These are phyloP conservation scores for Triticum turgidum DNA, from an alignment of 176 grass and related monocot genomes.

Conservation along the genomic window DNA sequence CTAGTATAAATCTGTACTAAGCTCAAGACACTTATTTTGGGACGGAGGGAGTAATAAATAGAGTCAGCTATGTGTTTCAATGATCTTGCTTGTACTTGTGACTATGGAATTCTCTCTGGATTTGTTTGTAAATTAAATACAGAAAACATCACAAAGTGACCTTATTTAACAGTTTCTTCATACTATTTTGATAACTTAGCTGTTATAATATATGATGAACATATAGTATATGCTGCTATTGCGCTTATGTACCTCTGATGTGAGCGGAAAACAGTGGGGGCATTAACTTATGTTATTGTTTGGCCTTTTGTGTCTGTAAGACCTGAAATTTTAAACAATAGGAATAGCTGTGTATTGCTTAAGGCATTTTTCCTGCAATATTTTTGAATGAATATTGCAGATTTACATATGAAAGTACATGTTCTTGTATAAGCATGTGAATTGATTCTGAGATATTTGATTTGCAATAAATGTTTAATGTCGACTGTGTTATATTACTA, in stretches of 20 bases:
- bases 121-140: neutral
- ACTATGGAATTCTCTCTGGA: neutral
- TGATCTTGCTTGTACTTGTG: neutral
- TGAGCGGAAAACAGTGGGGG: neutral
- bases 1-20: too few relatives aligned
- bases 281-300: neutral
- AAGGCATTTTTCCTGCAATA: neutral
- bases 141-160: neutral
- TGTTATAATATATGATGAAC: neutral
- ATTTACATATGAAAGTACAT: neutral
- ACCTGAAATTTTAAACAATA: neutral
- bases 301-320: neutral
- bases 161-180: neutral
- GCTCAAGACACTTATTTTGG: too few relatives aligned
- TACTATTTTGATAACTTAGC: neutral
- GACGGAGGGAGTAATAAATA: neutral
- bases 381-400: neutral
- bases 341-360: neutral
- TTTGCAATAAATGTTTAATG: neutral
- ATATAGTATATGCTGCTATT: neutral
- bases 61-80: neutral
- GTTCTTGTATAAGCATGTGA: neutral
- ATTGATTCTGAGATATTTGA: neutral
- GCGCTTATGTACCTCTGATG: neutral
- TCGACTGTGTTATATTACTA: neutral